Evolutionary conservation across 2,329 filamentous ascomycete species (phyloP), one percentile per base, ranked within the genome.

Genomic region (Colletotrichum somersetense): DNA sequence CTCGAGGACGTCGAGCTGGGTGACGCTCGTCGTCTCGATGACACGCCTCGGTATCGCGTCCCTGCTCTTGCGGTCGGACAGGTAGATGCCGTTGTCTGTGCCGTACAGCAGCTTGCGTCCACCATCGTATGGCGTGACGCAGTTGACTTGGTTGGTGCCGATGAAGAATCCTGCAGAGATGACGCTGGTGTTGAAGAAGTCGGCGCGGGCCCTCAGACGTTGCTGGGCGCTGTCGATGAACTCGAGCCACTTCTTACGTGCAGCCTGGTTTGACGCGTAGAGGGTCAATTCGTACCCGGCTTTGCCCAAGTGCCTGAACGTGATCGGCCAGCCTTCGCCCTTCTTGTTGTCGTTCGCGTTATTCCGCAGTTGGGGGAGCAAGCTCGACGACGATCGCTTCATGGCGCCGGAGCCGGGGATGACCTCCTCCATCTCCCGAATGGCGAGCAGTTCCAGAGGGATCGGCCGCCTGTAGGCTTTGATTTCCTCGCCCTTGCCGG

Each of bases 371-470:
- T 86, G 84, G 46, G 88, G 86, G 56, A 97, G 89, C 77, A 98
- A 86, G 80, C 94, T 96, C 3, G 95, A 96, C 1, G 96, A 97
- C 18, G 95, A 92, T 63, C 96, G 89, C 84, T 97, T 98, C 44
- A 94, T 86, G 57, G 94, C 87, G 33, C 95, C 95, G 61, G 91
- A 83, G 74, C 89, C 91, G 3, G 95, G 95, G 53, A 97, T 93
- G 40, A 98, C 91, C 80, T 98, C 95, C 65, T 98, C 96, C 96
- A 99, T 98, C 80, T 98, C 96, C 65, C 93, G 92, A 76, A 99
- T 98, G 33, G 96, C 91, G 20, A 99, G 87, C 8, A 99, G 87
- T 80, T 99, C 96, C 42, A 99, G 85, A 18, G 96, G 96, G 75
- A 99, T 99, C 0, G 96, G 96, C 85, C 91, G 94, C 77, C 95